Conservation (phyloP, 352 stramenopile species). For the Aphanomyces stellatus region DNA sequence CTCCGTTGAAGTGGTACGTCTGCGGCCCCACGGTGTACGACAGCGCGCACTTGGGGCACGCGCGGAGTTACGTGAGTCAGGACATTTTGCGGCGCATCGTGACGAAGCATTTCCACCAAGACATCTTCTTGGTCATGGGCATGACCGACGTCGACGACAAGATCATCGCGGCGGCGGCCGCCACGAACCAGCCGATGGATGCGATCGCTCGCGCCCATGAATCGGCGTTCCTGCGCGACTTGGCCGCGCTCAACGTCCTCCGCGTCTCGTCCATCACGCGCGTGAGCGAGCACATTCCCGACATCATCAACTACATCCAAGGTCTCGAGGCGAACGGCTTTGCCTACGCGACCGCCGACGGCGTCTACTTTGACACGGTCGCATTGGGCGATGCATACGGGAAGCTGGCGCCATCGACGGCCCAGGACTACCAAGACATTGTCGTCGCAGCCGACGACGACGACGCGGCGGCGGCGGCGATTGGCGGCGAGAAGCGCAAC, state of each 20-base stretch:
- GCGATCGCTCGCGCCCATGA: constrained; percentile 49
- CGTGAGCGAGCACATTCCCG: constrained; percentile 94
- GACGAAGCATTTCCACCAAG: constrained; percentile 82
- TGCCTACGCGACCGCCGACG: constrained; percentile 90
- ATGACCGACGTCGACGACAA: constrained; percentile 99
- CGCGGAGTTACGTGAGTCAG: constrained; percentile 90
- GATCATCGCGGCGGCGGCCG: constrained; percentile 82
- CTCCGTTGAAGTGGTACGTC: constrained; percentile 90
- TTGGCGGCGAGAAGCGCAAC: constrained; percentile 78
- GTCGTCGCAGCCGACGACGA: constrained; percentile 38
- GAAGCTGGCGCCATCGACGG: constrained; percentile 49
- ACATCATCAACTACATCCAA: constrained; percentile 93
- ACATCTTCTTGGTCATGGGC: constrained; percentile 93
- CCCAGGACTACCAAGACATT: constrained; percentile 34
- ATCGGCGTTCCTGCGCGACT: constrained; percentile 56
- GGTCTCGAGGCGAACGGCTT: constrained; percentile 90
- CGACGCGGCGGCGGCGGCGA: constrained; percentile 22
- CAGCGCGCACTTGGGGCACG: constrained; percentile 95
- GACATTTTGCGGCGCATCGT: constrained; percentile 91
- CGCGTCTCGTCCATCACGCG: constrained; percentile 50
- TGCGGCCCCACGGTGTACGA: constrained; percentile 99
- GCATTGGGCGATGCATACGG: constrained; percentile 66
- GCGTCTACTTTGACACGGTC: constrained; percentile 94
- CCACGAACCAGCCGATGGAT: constrained; percentile 28
- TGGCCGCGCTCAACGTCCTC: constrained; percentile 50